Evolutionary conservation across 2,329 filamentous ascomycete genomes (phyloP).

Genomic region (Cercospora sp.): DNA sequence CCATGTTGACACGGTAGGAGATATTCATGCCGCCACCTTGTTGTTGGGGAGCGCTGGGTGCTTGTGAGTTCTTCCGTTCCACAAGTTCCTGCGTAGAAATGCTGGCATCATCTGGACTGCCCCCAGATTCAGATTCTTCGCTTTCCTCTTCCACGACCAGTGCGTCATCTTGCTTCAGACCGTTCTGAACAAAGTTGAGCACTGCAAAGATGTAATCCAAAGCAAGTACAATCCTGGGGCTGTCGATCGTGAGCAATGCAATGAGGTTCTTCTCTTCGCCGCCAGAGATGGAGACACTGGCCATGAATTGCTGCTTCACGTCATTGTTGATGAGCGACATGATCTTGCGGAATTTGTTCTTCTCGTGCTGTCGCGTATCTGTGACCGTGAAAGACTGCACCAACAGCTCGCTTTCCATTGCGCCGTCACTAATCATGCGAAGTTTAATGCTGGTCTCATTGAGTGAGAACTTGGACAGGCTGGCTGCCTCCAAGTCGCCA

Average conservation of each 20-base stretch:
- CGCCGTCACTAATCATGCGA: constrained; percentile 87
- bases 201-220: constrained; percentile 93
- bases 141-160: constrained; percentile 63
- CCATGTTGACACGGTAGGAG: constrained; percentile 87
- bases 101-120: constrained; percentile 50
- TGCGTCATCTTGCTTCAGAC: constrained; percentile 56
- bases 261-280: constrained; percentile 80
- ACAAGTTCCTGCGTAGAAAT: constrained; percentile 35
- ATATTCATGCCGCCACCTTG: constrained; percentile 63
- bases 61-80: constrained; percentile 25
- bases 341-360: constrained; percentile 95
- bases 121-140: constrained; percentile 49
- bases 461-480: constrained; percentile 88
- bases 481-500: constrained; percentile 73
- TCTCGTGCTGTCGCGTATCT: constrained; percentile 83
- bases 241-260: constrained; percentile 90
- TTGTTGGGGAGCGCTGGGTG: constrained; percentile 35
- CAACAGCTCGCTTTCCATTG: constrained; percentile 86
- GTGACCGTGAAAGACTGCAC: constrained; percentile 94
- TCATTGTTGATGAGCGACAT: constrained; percentile 96
- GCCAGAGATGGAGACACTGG: constrained; percentile 87
- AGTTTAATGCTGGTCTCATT: constrained; percentile 91
- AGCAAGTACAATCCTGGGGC: constrained; percentile 90
- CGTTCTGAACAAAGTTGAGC: constrained; percentile 75
- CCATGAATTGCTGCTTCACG: constrained; percentile 95